Percentiles rank a stretch among this genome's conserved stretches.
Evolutionary conservation across 495 filamentous ascomycete species (phyloP).

Genomic region (Penicillium subrubescens): DNA sequence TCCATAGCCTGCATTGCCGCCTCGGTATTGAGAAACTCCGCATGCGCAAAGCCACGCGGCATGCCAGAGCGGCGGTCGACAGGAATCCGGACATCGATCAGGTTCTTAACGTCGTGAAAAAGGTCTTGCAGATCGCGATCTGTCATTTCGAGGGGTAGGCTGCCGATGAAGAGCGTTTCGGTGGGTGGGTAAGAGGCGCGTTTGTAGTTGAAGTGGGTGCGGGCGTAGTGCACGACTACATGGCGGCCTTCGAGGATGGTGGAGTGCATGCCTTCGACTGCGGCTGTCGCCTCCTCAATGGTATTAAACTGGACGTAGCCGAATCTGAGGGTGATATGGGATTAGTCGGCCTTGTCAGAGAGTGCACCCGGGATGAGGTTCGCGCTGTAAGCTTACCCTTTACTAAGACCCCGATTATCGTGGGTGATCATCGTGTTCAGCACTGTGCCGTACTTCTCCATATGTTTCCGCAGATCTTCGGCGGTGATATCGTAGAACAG

Average conservation of each 20-base stretch:
- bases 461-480: constrained; percentile 66
- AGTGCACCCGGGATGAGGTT: too few relatives aligned
- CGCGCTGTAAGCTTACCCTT: constrained; percentile 56
- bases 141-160: constrained; percentile 85
- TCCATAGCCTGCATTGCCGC: constrained; percentile 61
- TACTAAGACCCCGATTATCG: constrained; percentile 78
- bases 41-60: constrained; percentile 87
- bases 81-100: constrained; percentile 82
- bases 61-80: constrained; percentile 87
- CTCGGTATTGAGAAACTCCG: constrained; percentile 72
- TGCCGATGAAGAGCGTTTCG: constrained; percentile 81
- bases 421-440: constrained; percentile 55
- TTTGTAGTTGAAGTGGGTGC: constrained; percentile 35
- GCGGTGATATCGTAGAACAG: constrained; percentile 81
- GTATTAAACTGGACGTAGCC: constrained; percentile 72
- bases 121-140: constrained; percentile 84
- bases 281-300: constrained; percentile 56
- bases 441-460: constrained; percentile 68
- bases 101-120: constrained; percentile 70
- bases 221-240: constrained; percentile 58
- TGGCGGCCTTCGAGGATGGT: constrained; percentile 80
- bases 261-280: constrained; percentile 65
- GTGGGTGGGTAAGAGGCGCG: constrained; percentile 43
- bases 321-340: constrained; percentile 56
- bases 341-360: background rate